Conservation (phyloP, 2,329 filamentous ascomycete genomes). For the Alternaria sp. region DNA sequence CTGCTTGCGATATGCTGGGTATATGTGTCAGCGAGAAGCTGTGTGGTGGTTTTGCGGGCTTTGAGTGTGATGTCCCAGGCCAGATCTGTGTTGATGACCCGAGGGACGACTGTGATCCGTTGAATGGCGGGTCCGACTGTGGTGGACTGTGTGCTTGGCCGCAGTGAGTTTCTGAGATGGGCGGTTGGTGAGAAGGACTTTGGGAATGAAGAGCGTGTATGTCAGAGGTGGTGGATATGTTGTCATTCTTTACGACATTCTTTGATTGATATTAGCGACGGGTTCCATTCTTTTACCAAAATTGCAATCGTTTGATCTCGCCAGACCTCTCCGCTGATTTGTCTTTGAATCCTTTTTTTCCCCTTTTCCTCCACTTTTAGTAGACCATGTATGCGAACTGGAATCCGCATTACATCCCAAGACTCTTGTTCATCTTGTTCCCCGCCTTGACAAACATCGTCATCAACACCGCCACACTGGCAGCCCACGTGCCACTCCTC, state of each 20-base stretch:
- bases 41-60: constrained; percentile 52
- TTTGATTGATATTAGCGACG: background rate
- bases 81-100: constrained; percentile 53
- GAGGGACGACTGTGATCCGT: constrained; percentile 50
- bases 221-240: background rate
- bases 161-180: background rate
- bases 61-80: constrained; percentile 37
- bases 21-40: constrained; percentile 44
- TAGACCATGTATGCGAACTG: background rate
- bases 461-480: background rate
- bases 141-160: constrained; percentile 50
- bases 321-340: accelerated
- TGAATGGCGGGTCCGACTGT: constrained; percentile 52
- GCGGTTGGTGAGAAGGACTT: background rate
- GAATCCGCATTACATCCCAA: background rate
- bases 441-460: background rate
- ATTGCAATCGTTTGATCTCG: background rate
- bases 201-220: background rate
- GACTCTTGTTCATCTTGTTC: background rate
- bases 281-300: background rate
- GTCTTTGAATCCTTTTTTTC: background rate
- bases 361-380: background rate
- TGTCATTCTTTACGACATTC: background rate
- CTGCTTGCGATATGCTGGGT: constrained; percentile 39
- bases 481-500: background rate